These are phyloP conservation scores for Pythium apleroticum DNA, from an alignment of 352 stramenopile species.

Conservation along the genomic window DNA sequence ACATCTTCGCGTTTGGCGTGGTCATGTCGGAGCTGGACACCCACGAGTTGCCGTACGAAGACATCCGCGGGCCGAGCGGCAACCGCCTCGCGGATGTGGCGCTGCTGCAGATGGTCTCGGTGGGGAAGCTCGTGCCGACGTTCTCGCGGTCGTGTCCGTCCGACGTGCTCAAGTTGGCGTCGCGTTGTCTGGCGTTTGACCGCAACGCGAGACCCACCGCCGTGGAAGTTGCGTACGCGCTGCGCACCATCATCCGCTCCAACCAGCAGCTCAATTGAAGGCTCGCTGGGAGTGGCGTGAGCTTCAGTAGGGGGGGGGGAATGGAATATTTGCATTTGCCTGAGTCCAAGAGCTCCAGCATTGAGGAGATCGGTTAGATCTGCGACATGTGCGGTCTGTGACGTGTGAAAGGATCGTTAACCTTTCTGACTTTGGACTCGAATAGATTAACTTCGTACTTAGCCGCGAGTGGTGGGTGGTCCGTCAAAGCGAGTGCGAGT, in stretches of 20 bases:
- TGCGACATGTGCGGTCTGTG: slow-evolving; percentile 21
- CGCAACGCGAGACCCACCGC: slow-evolving; percentile 31
- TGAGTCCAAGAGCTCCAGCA: background rate
- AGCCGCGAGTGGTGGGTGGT: slow-evolving; percentile 20
- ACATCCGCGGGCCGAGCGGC: slow-evolving; percentile 24
- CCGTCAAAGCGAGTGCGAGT: slow-evolving; percentile 1
- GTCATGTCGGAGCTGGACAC: slow-evolving; percentile 47
- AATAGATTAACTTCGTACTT: slow-evolving; percentile 25
- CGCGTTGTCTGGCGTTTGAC: slow-evolving; percentile 34
- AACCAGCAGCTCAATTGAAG: slow-evolving; percentile 11
- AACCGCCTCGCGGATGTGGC: slow-evolving; percentile 39
- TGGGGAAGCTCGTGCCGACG: slow-evolving; percentile 30
- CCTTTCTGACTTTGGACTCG: background rate
- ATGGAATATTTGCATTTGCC: background rate
- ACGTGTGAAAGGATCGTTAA: slow-evolving; percentile 8
- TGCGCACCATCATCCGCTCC: slow-evolving; percentile 34
- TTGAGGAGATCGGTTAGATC: background rate
- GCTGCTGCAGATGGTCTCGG: slow-evolving; percentile 43
- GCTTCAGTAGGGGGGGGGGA: too few relatives aligned
- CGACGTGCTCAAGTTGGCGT: slow-evolving; percentile 33
- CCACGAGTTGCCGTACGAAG: slow-evolving; percentile 39
- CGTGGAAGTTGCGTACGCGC: slow-evolving; percentile 33
- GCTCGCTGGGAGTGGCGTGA: background rate
- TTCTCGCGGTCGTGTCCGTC: slow-evolving; percentile 32
- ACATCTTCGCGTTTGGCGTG: slow-evolving; percentile 40